Conservation (phyloP, 2,329 filamentous ascomycete genomes). For the Penicillium sp. region DNA sequence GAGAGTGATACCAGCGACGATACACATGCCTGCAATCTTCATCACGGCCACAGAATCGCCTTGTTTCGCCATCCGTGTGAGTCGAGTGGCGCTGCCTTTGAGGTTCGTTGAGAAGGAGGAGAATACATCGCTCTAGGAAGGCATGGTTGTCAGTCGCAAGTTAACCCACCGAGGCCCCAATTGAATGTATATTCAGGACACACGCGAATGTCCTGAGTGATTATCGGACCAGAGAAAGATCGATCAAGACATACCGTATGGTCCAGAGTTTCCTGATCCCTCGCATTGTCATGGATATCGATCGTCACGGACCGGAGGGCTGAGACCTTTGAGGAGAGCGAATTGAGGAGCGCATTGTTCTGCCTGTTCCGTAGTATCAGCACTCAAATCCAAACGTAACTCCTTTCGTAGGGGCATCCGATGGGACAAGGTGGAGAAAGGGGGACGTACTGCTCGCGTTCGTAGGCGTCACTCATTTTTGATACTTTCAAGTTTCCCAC, state of each 20-base stretch:
- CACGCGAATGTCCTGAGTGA: not conserved
- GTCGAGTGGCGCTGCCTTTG: constrained; percentile 75
- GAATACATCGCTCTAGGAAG: constrained; percentile 75
- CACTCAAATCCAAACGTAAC: not conserved
- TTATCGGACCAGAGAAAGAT: not conserved
- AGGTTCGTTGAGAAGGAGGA: constrained; percentile 79
- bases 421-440: not conserved
- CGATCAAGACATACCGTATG: constrained; percentile 62
- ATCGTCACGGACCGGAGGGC: constrained; percentile 90
- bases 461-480: constrained; percentile 71
- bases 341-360: constrained; percentile 91
- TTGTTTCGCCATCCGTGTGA: constrained; percentile 85
- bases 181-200: not conserved
- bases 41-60: constrained; percentile 90
- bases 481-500: not conserved
- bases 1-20: constrained; percentile 68
- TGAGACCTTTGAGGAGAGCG: constrained; percentile 85
- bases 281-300: constrained; percentile 96
- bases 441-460: constrained; percentile 62
- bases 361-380: constrained; percentile 52
- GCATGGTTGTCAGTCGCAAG: constrained; percentile 1
- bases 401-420: not conserved
- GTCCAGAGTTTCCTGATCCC: constrained; percentile 83
- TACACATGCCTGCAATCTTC: constrained; percentile 80
- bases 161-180: not conserved